A percentile compares a stretch with the other conserved stretches of the same genome.
Evolutionary conservation across 2,329 filamentous ascomycete genomes (phyloP).

Genomic region (Zymoseptoria pseudotritici): DNA sequence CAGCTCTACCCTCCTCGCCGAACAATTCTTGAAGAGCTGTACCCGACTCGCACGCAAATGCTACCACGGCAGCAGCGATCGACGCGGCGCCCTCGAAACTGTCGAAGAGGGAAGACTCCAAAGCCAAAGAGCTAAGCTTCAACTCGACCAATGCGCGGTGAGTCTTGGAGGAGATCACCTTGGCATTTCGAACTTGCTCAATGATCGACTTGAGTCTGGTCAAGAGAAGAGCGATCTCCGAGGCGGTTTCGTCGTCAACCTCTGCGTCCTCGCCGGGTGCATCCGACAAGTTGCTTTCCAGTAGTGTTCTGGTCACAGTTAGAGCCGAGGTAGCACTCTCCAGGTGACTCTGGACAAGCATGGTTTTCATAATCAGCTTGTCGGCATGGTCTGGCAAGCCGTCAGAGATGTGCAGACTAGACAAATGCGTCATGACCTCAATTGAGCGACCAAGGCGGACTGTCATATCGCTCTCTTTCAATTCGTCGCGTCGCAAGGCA

Average conservation of each 20-base stretch:
- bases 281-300: constrained; percentile 56
- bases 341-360: constrained; percentile 71
- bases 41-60: constrained; percentile 61
- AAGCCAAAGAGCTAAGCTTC: constrained; percentile 64
- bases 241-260: constrained; percentile 50
- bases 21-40: constrained; percentile 58
- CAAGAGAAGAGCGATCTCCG: constrained; percentile 51
- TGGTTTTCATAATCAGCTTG: constrained; percentile 67
- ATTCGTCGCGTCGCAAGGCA: constrained; percentile 69
- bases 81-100: constrained; percentile 64
- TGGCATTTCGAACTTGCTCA: constrained; percentile 69
- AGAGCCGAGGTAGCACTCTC: constrained; percentile 68
- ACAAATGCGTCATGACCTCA: constrained; percentile 78
- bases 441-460: constrained; percentile 74
- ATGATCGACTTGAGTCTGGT: constrained; percentile 66
- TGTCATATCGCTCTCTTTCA: constrained; percentile 77
- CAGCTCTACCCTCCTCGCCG: constrained; percentile 62
- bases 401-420: constrained; percentile 67
- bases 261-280: constrained; percentile 45
- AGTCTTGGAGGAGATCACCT: constrained; percentile 74
- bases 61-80: constrained; percentile 57
- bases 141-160: constrained; percentile 71
- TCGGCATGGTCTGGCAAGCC: constrained; percentile 68
- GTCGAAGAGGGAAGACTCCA: constrained; percentile 59
- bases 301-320: constrained; percentile 54